phyloP scores from a whole-genome alignment of 495 filamentous ascomycete genomes.

The Trichoderma gamsii region DNA sequence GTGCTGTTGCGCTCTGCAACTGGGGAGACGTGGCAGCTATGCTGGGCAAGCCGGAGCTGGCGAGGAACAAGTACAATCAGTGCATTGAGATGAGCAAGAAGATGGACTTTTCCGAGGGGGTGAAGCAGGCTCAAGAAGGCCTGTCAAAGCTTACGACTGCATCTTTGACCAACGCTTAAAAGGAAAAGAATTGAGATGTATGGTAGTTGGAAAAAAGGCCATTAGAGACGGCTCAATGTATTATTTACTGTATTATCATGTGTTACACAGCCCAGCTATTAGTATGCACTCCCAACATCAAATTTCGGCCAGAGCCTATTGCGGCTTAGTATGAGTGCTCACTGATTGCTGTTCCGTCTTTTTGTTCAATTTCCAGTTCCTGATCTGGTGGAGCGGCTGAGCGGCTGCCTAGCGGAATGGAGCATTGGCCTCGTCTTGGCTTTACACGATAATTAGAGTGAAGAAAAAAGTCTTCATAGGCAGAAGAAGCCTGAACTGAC shows the following conservation, averaged over 20 bases:
- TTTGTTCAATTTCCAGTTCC: too few relatives aligned
- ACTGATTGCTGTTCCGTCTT: too few relatives aligned
- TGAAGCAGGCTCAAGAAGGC: conserved; percentile 52
- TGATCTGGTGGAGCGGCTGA: too few relatives aligned
- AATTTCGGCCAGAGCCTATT: too few relatives aligned
- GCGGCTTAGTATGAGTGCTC: too few relatives aligned
- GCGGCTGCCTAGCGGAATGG: too few relatives aligned
- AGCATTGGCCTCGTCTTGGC: too few relatives aligned
- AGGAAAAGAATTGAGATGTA: neutral
- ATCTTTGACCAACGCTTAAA: neutral
- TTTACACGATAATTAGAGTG: too few relatives aligned
- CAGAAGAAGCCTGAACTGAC: too few relatives aligned
- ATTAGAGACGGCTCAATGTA: neutral
- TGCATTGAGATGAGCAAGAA: conserved; percentile 56
- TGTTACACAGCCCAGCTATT: too few relatives aligned
- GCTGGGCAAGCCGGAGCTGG: conserved; percentile 57
- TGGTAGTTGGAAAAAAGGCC: neutral
- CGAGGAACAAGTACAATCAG: conserved; percentile 56
- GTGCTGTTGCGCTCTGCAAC: conserved; percentile 78
- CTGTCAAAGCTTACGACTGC: conserved; percentile 42
- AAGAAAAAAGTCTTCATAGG: too few relatives aligned
- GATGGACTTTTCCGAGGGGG: conserved; percentile 59
- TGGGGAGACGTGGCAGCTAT: conserved; percentile 75
- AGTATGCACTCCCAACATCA: too few relatives aligned
- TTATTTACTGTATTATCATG: neutral